Evolutionary conservation across 2,329 filamentous ascomycete species (phyloP).

Genomic region (Aquanectria penicillioides): DNA sequence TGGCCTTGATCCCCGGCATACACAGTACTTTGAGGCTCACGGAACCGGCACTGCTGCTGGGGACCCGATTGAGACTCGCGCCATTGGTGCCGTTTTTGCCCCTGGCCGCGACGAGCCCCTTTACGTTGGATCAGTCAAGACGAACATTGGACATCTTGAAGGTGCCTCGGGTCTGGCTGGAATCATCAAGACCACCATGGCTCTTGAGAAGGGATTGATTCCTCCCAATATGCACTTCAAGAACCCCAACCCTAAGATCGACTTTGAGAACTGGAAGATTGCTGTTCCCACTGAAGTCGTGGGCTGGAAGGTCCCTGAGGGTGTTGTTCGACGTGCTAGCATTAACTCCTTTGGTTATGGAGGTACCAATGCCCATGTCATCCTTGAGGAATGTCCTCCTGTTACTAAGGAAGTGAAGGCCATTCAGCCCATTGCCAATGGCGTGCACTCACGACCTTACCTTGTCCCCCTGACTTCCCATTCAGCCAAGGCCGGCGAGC

Average conservation of each 20-base stretch:
- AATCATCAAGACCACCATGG: constrained; percentile 38
- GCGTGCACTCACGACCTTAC: constrained; percentile 29
- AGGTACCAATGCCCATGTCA: constrained; percentile 40
- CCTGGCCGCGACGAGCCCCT: constrained; percentile 12
- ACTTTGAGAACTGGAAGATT: constrained; percentile 38
- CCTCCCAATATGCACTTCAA: constrained; percentile 34
- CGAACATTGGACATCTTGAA: constrained; percentile 40
- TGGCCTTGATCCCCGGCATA: constrained; percentile 27
- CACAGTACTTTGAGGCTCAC: constrained; percentile 55
- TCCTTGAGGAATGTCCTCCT: constrained; percentile 29
- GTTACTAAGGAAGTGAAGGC: constrained; percentile 22
- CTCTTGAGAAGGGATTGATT: constrained; percentile 34
- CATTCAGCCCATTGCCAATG: constrained; percentile 28
- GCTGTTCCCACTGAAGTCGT: constrained; percentile 27
- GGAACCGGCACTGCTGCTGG: constrained; percentile 64
- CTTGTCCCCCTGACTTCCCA: constrained; percentile 36
- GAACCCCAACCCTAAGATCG: constrained; percentile 38
- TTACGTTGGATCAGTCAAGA: constrained; percentile 35
- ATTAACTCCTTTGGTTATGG: constrained; percentile 44
- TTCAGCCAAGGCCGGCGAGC: constrained; percentile 33
- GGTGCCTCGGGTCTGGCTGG: constrained; percentile 34
- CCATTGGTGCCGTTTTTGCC: constrained; percentile 46
- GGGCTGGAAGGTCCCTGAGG: constrained; percentile 27
- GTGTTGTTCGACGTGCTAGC: constrained; percentile 20
- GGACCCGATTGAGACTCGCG: constrained; percentile 62